A percentile compares a stretch with the other conserved stretches of the same genome.
Evolutionary conservation across 2,329 filamentous ascomycete species (phyloP).

Genomic region (Rosellinia necatrix): DNA sequence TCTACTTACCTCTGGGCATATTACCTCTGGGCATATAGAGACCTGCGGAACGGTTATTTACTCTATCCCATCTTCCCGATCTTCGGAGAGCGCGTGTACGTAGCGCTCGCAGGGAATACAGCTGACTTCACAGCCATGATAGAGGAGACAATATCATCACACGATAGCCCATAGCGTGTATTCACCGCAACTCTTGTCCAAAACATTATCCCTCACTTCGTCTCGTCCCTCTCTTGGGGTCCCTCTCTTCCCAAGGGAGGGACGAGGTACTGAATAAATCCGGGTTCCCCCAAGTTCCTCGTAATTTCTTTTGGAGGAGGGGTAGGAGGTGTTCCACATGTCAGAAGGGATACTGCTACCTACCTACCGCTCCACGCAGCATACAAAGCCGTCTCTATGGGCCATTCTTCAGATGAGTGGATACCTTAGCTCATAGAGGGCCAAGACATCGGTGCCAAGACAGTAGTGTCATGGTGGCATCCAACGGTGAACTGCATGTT

Average conservation of each 20-base stretch:
- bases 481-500: background rate
- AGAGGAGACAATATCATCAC: background rate
- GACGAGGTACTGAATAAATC: too few relatives aligned
- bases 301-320: too few relatives aligned
- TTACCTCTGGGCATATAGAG: background rate
- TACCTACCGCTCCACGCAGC: background rate
- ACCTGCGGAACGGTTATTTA: background rate
- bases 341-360: background rate
- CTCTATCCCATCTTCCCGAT: background rate
- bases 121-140: conserved; percentile 23
- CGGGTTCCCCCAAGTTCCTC: too few relatives aligned
- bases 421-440: too few relatives aligned
- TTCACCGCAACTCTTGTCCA: conserved; percentile 12
- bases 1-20: too few relatives aligned
- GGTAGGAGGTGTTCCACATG: too few relatives aligned
- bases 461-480: background rate
- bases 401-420: too few relatives aligned
- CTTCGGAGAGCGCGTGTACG: background rate
- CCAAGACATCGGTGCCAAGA: too few relatives aligned
- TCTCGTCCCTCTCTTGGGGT: background rate
- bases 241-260: too few relatives aligned
- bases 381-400: too few relatives aligned
- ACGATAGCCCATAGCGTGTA: background rate
- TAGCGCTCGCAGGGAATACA: background rate
- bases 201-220: background rate